Evolutionary conservation across 2,329 filamentous ascomycete genomes (phyloP).

Genomic region (Hypoxylon sp.): DNA sequence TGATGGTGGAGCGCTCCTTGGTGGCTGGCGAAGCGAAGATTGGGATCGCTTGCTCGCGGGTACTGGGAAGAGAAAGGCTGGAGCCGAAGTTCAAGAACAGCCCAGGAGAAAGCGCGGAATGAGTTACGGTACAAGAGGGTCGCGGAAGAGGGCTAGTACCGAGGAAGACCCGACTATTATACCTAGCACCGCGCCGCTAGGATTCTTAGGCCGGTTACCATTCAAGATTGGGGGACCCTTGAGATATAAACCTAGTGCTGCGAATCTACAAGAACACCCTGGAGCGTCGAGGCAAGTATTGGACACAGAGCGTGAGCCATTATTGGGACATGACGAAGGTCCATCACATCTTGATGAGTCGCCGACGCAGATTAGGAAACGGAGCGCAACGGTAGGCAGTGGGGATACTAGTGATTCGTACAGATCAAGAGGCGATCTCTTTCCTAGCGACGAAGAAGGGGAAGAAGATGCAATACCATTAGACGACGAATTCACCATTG

Average conservation of each 20-base stretch:
- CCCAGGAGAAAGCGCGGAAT: conserved; percentile 78
- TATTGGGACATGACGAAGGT: conserved; percentile 65
- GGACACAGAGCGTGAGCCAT: conserved; percentile 75
- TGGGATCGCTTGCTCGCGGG: conserved; percentile 86
- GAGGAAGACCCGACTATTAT: conserved; percentile 89
- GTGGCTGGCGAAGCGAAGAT: conserved; percentile 84
- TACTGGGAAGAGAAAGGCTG: conserved; percentile 62
- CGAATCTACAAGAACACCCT: conserved; percentile 90
- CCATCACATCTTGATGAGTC: conserved; percentile 43
- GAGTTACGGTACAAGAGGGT: conserved; percentile 85
- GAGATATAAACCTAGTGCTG: conserved; percentile 90
- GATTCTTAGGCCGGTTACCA: conserved; percentile 86
- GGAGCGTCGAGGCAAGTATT: conserved; percentile 63
- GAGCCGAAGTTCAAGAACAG: conserved; percentile 52
- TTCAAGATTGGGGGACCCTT: conserved; percentile 87
- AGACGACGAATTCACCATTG: conserved; percentile 92
- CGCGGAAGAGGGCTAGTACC: conserved; percentile 63
- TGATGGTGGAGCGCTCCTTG: conserved; percentile 70
- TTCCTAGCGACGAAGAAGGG: conserved; percentile 87
- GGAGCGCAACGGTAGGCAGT: conserved; percentile 85
- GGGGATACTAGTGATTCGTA: conserved; percentile 87
- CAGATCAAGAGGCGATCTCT: conserved; percentile 89
- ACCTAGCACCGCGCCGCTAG: conserved; percentile 85
- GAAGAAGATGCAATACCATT: conserved; percentile 95
- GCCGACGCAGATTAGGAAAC: conserved; percentile 65